Conservation (phyloP, 2,329 filamentous ascomycete genomes). For the Stromatinia cepivora region DNA sequence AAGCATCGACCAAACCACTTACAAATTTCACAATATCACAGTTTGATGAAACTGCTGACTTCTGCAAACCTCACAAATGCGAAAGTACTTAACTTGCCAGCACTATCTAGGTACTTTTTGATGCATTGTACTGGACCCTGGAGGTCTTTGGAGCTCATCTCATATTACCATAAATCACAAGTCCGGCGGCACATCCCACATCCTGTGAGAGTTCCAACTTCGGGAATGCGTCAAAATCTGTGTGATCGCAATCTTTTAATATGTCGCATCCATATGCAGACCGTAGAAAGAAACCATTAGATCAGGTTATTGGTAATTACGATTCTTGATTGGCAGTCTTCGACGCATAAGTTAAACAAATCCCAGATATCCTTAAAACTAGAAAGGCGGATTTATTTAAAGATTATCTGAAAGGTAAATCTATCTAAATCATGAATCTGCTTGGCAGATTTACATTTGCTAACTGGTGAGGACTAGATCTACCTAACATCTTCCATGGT, state of each 20-base stretch:
- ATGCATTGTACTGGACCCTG: slow-evolving; percentile 4
- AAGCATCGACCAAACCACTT: not conserved
- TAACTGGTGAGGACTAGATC: slow-evolving; percentile 30
- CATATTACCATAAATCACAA: slow-evolving; percentile 1
- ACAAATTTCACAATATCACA: not conserved
- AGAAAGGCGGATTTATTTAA: slow-evolving; percentile 14
- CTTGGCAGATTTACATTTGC: not conserved
- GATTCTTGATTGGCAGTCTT: not conserved
- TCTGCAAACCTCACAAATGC: slow-evolving; percentile 6
- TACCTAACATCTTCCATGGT: slow-evolving; percentile 38
- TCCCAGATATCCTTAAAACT: slow-evolving; percentile 11
- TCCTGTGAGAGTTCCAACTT: slow-evolving; percentile 2
- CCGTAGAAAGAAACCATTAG: not conserved
- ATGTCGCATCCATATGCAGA: slow-evolving; percentile 17
- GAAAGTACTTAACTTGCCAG: slow-evolving; percentile 1
- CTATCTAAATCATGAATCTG: not conserved
- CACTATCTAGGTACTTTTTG: not conserved
- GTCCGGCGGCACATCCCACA: not conserved
- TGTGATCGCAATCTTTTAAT: slow-evolving; percentile 12
- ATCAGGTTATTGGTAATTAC: slow-evolving; percentile 17
- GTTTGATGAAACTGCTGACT: not conserved
- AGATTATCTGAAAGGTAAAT: slow-evolving; percentile 27
- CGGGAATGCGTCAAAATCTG: slow-evolving; percentile 10
- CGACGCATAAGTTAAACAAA: slow-evolving; percentile 3
- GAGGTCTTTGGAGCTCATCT: slow-evolving; percentile 1